Conservation (phyloP, 2,329 filamentous ascomycete genomes). For the Mariannaea sp. region DNA sequence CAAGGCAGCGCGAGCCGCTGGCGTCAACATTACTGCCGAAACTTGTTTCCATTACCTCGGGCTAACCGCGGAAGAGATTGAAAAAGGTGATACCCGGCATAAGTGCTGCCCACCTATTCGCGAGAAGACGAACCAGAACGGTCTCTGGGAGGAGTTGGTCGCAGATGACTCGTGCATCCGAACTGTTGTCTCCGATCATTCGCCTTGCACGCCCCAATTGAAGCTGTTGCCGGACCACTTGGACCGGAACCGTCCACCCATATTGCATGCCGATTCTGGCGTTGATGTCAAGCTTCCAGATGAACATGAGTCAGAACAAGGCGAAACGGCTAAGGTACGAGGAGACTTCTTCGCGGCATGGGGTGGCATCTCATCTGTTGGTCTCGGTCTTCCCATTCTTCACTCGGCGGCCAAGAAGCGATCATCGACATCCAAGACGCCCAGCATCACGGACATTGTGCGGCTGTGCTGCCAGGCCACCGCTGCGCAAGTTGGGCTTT, state of each 20-base stretch:
- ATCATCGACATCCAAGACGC: slow-evolving; percentile 52
- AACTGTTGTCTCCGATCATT: slow-evolving; percentile 94
- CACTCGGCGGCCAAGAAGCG: slow-evolving; percentile 75
- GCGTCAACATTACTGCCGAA: slow-evolving; percentile 88
- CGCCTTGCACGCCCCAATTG: slow-evolving; percentile 91
- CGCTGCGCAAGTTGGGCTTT: slow-evolving; percentile 83
- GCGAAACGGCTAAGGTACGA: slow-evolving; percentile 43
- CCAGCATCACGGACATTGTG: slow-evolving; percentile 76
- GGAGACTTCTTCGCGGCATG: slow-evolving; percentile 96
- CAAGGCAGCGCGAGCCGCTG: slow-evolving; percentile 70
- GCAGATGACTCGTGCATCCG: slow-evolving; percentile 77
- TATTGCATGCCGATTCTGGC: slow-evolving; percentile 58
- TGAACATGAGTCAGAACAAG: slow-evolving; percentile 25
- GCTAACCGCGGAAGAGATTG: slow-evolving; percentile 79
- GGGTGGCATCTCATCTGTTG: slow-evolving; percentile 95
- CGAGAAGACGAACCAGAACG: slow-evolving; percentile 78
- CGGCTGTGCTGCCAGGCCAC: slow-evolving; percentile 86
- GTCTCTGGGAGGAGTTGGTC: slow-evolving; percentile 82
- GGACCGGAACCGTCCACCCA: slow-evolving; percentile 37
- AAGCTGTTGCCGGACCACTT: slow-evolving; percentile 81
- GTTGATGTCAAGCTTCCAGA: slow-evolving; percentile 52
- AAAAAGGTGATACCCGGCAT: slow-evolving; percentile 85
- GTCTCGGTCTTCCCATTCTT: slow-evolving; percentile 87
- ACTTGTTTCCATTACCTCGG: slow-evolving; percentile 96
- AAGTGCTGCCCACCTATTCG: slow-evolving; percentile 96